These are phyloP conservation scores for Moesziomyces sp. DNA, from an alignment of 1,284 basidiomycete genomes.

Conservation along the genomic window DNA sequence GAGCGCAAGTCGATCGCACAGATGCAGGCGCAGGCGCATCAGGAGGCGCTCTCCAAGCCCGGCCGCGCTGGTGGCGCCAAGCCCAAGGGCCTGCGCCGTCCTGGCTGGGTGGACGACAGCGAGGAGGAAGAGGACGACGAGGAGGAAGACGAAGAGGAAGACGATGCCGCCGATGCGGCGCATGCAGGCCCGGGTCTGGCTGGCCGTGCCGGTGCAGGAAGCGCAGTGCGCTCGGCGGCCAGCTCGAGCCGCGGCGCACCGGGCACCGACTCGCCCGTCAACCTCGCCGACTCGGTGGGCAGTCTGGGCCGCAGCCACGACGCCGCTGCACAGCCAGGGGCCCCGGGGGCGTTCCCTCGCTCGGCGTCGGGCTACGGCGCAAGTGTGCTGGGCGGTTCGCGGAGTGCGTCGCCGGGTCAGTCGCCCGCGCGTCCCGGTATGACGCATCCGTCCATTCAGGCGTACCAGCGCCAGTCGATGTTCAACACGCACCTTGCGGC, in stretches of 20 bases:
- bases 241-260: conserved; percentile 29
- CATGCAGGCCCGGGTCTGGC: conserved; percentile 6
- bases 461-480: conserved; percentile 51
- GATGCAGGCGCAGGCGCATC: conserved; percentile 57
- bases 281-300: conserved; percentile 32
- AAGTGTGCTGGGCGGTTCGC: conserved; percentile 17
- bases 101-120: conserved; percentile 54
- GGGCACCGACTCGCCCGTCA: conserved; percentile 31
- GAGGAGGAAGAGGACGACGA: conserved; percentile 57
- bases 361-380: conserved; percentile 34
- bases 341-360: conserved; percentile 19
- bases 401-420: conserved; percentile 34
- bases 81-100: conserved; percentile 37
- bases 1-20: conserved; percentile 62
- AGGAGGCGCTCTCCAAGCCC: conserved; percentile 55
- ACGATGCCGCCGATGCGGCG: conserved; percentile 48
- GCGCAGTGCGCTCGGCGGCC: conserved; percentile 21
- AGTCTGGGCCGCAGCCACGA: conserved; percentile 29
- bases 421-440: conserved; percentile 25
- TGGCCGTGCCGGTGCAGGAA: conserved; percentile 1
- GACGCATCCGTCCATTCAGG: conserved; percentile 39
- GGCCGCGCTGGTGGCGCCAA: conserved; percentile 46
- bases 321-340: conserved; percentile 3
- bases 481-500: conserved; percentile 56
- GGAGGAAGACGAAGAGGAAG: conserved; percentile 63